A percentile compares a stretch with the other conserved stretches of the same genome.
These are phyloP conservation scores for Helicostylum pulchrum DNA, from an alignment of 192 early-diverging fungal species.

Conservation along the genomic window DNA sequence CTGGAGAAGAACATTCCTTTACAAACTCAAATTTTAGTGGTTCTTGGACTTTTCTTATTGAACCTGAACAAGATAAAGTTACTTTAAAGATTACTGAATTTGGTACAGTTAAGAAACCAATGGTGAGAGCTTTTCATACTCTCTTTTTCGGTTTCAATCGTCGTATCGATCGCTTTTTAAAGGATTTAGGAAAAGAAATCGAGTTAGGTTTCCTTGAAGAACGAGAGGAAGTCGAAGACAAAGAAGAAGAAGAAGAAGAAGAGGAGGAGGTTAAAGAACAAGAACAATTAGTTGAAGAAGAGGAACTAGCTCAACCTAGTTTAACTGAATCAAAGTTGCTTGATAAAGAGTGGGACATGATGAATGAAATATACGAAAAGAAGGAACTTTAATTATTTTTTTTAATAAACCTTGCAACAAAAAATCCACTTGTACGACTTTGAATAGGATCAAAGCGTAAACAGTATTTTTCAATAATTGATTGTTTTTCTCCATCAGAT, in stretches of 20 bases:
- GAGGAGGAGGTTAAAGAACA: no score
- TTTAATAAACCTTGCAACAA: conserved; percentile 79
- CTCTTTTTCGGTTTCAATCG: conserved; percentile 34
- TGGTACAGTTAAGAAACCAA: conserved; percentile 32
- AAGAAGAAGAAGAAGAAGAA: neutral
- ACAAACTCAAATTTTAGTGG: conserved; percentile 27
- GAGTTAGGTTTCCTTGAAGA: neutral
- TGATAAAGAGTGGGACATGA: conserved; percentile 36
- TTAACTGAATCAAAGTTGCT: conserved; percentile 4
- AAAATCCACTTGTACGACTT: conserved; percentile 73
- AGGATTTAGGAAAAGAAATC: conserved; percentile 24
- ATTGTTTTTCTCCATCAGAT: conserved; percentile 21
- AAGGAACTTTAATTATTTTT: neutral
- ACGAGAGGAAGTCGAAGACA: no score
- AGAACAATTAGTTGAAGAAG: neutral
- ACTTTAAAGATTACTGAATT: conserved; percentile 31
- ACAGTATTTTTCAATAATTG: conserved; percentile 32
- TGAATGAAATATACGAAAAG: conserved; percentile 37
- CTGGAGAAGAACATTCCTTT: neutral
- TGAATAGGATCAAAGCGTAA: conserved; percentile 66
- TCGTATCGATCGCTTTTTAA: conserved; percentile 36
- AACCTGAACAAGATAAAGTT: neutral
- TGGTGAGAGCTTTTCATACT: conserved; percentile 25
- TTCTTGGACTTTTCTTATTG: conserved; percentile 31
- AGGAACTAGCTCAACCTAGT: neutral